These are phyloP conservation scores for Emydomyces testavorans DNA, from an alignment of 2,329 filamentous ascomycete genomes.

Conservation along the genomic window DNA sequence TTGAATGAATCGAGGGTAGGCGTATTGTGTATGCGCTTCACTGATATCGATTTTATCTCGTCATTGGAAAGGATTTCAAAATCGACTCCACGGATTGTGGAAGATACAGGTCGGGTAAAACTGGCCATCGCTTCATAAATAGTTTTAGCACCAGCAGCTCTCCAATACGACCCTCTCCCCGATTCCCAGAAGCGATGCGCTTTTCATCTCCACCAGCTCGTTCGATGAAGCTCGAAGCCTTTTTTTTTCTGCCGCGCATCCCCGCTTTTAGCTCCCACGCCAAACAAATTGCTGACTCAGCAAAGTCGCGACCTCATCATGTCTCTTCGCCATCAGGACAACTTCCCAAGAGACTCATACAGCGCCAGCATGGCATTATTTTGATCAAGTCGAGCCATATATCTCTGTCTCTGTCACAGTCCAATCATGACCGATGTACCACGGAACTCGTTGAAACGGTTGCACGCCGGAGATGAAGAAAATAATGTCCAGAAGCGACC, in stretches of 20 bases:
- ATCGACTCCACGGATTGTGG: conserved; percentile 73
- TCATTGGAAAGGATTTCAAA: conserved; percentile 73
- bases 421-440: conserved; percentile 34
- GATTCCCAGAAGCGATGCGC: background rate
- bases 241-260: conserved; percentile 10
- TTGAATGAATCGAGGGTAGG: conserved; percentile 87
- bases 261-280: background rate
- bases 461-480: conserved; percentile 38
- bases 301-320: background rate
- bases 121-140: conserved; percentile 35
- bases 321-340: background rate
- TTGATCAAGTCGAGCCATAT: background rate
- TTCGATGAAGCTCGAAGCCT: background rate
- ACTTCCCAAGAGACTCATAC: background rate
- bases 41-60: conserved; percentile 81
- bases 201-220: background rate
- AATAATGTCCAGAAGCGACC: conserved; percentile 37
- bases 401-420: background rate
- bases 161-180: conserved; percentile 2
- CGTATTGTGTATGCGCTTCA: conserved; percentile 86
- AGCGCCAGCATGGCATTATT: background rate
- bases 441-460: conserved; percentile 38
- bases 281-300: conserved; percentile 9
- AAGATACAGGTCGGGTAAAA: conserved; percentile 63
- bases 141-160: background rate